Evolutionary conservation across 306 rosid species (phyloP).

Genomic region (Gastrolobium villosum): DNA sequence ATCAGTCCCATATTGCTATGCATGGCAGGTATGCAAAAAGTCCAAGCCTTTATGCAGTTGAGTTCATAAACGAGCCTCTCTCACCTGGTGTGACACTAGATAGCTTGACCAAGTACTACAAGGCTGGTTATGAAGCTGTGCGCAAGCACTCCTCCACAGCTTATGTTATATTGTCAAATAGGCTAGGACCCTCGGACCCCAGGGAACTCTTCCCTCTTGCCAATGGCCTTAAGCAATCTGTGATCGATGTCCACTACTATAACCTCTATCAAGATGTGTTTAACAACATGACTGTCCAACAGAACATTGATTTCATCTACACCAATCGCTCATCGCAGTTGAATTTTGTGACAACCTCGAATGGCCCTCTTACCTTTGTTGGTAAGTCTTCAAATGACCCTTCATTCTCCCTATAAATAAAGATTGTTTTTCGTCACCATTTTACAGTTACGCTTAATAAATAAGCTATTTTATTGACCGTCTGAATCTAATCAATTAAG

Average conservation of each 20-base stretch:
- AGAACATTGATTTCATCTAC: conserved; percentile 60
- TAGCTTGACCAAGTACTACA: conserved; percentile 61
- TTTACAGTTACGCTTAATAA: too few species aligned
- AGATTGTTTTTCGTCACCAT: not conserved
- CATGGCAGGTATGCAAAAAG: conserved; percentile 57
- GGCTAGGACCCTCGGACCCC: conserved; percentile 51
- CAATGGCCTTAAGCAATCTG: conserved; percentile 50
- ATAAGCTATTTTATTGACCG: not conserved
- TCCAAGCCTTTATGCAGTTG: conserved; percentile 70
- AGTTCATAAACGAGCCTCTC: conserved; percentile 69
- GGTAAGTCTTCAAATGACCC: conserved; percentile 49
- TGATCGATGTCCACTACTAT: conserved; percentile 74
- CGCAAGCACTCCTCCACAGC: conserved; percentile 63
- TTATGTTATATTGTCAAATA: conserved; percentile 62
- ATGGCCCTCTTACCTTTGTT: conserved; percentile 69
- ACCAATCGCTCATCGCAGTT: conserved; percentile 52
- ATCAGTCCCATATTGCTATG: not conserved
- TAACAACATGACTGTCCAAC: conserved; percentile 52
- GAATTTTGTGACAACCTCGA: conserved; percentile 61
- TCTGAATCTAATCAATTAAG: not conserved
- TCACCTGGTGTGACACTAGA: conserved; percentile 59
- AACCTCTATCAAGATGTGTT: conserved; percentile 51
- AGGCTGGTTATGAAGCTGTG: conserved; percentile 63
- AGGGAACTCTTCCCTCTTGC: conserved; percentile 65
- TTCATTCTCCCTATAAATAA: not conserved